These are phyloP conservation scores for Scenedesmus sp. DNA, from an alignment of 163 green algal species.

Conservation along the genomic window DNA sequence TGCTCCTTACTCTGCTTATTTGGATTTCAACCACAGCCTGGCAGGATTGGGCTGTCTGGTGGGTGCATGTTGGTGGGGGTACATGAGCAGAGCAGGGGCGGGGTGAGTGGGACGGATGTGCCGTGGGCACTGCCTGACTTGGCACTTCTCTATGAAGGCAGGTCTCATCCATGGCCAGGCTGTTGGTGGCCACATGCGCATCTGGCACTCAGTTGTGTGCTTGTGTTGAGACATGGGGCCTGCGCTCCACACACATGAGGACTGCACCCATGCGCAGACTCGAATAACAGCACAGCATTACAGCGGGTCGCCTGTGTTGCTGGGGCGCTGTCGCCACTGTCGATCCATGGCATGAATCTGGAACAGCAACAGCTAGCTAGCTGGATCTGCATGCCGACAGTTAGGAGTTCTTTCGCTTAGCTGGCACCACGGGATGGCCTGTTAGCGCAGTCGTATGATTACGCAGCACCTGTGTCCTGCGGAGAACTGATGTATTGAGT, in stretches of 20 bases:
- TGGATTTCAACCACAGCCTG: background rate
- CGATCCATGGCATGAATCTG: background rate
- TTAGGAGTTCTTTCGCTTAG: background rate
- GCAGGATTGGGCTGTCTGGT: too few relatives aligned
- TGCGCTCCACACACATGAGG: background rate
- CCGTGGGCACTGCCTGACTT: background rate
- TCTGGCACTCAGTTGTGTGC: background rate
- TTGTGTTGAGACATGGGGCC: background rate
- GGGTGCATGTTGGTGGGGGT: background rate
- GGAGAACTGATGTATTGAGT: conserved; percentile 4
- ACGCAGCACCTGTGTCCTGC: conserved; percentile 12
- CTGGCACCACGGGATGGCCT: background rate
- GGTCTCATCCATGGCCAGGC: background rate
- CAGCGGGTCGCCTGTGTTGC: background rate
- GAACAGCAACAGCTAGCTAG: conserved; percentile 1
- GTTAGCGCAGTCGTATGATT: background rate
- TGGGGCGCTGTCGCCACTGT: background rate
- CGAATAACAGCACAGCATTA: background rate
- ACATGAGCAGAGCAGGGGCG: background rate
- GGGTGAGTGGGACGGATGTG: background rate
- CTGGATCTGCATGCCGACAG: background rate
- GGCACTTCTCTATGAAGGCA: background rate
- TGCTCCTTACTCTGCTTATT: background rate
- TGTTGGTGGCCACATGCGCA: background rate
- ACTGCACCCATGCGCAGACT: conserved; percentile 6